Conservation (phyloP, 2,329 filamentous ascomycete species). For the Dactylellina sp. region DNA sequence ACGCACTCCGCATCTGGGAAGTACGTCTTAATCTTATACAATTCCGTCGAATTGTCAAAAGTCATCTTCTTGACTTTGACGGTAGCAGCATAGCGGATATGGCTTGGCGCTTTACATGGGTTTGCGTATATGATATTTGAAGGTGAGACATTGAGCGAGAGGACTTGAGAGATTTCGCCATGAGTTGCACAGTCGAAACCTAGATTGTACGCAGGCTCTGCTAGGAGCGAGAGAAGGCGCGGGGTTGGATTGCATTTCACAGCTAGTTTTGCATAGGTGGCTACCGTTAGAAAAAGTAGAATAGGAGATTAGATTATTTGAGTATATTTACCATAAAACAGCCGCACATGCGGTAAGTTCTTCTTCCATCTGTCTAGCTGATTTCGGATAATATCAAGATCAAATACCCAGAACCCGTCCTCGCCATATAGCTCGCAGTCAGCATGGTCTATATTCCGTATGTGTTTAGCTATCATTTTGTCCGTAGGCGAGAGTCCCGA, state of each 20-base stretch:
- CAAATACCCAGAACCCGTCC: conserved; percentile 50
- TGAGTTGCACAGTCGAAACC: conserved; percentile 54
- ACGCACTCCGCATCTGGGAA: conserved; percentile 39
- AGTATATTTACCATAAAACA: conserved; percentile 43
- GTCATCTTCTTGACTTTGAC: conserved; percentile 43
- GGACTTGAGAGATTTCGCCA: conserved; percentile 28
- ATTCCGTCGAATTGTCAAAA: conserved; percentile 43
- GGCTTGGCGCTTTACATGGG: conserved; percentile 51
- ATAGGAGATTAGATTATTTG: background rate
- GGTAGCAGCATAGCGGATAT: conserved; percentile 40
- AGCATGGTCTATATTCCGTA: conserved; percentile 10
- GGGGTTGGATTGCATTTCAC: conserved; percentile 48
- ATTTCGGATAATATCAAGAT: conserved; percentile 27
- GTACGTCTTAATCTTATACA: conserved; percentile 36
- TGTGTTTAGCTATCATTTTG: conserved; percentile 22
- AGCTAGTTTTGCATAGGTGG: conserved; percentile 8
- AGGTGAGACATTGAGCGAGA: conserved; percentile 27
- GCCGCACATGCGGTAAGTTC: conserved; percentile 22
- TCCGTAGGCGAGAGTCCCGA: conserved; percentile 18
- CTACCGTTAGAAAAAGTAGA: background rate
- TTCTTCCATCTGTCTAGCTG: conserved; percentile 37
- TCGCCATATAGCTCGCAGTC: conserved; percentile 39
- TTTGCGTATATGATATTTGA: conserved; percentile 52
- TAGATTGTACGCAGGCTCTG: conserved; percentile 7
- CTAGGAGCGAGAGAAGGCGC: conserved; percentile 29